Percentiles rank a stretch among this genome's conserved stretches.
These are phyloP conservation scores for Leucogyrophana mollusca DNA, from an alignment of 768 basidiomycete genomes.

Conservation along the genomic window DNA sequence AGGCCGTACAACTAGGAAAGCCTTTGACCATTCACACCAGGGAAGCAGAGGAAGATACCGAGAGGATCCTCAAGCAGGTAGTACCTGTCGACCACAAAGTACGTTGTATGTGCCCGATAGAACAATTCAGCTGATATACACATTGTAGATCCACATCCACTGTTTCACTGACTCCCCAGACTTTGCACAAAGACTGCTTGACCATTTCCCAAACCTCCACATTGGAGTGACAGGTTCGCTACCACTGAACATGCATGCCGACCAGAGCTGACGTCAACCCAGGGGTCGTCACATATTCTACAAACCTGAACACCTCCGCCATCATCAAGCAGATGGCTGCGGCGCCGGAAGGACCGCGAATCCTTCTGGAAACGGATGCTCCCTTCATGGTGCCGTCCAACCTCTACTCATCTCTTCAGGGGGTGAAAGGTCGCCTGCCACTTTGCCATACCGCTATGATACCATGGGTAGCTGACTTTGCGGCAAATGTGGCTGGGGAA, in stretches of 20 bases:
- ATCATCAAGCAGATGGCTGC: conserved; percentile 58
- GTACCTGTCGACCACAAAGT: conserved; percentile 73
- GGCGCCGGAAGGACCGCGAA: conserved; percentile 34
- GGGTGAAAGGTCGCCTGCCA: conserved; percentile 58
- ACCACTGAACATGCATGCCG: neutral
- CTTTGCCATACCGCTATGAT: conserved; percentile 80
- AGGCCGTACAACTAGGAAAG: conserved; percentile 68
- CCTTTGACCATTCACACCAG: conserved; percentile 85
- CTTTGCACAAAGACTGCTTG: conserved; percentile 68
- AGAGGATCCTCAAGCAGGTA: conserved; percentile 70
- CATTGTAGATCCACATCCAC: conserved; percentile 72
- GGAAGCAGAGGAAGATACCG: conserved; percentile 83
- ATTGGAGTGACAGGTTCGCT: conserved; percentile 74
- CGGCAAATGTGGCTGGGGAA: conserved; percentile 45
- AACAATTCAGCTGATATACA: neutral
- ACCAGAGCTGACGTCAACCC: neutral
- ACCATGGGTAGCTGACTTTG: conserved; percentile 81
- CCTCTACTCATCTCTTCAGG: conserved; percentile 56
- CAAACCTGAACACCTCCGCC: conserved; percentile 68
- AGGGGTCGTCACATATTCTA: conserved; percentile 81
- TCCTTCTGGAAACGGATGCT: conserved; percentile 82
- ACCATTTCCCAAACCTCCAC: conserved; percentile 77
- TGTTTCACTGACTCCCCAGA: conserved; percentile 84
- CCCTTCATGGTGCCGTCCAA: conserved; percentile 86
- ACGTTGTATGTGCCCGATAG: conserved; percentile 7